Evolutionary conservation across 345 rosid species (phyloP).

Genomic region (Heritiera fomes): DNA sequence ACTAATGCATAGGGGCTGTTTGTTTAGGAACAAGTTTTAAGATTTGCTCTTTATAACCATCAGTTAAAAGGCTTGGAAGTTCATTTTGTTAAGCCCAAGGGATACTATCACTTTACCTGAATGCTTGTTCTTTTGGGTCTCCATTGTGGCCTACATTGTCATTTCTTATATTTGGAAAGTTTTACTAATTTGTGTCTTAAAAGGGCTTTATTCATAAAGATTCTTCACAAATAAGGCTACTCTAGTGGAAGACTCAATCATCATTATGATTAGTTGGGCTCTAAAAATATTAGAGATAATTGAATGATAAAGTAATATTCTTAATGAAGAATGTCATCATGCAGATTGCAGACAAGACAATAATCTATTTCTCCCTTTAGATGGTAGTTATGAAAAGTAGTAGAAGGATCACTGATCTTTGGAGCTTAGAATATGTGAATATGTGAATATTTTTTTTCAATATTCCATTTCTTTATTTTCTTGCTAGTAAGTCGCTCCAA

Average conservation of each 20-base stretch:
- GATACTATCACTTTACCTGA: constrained; percentile 36
- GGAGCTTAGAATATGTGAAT: background rate
- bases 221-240: constrained; percentile 23
- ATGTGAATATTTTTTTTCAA: background rate
- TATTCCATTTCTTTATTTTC: background rate
- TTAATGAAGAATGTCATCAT: constrained; percentile 21
- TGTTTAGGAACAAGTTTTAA: constrained; percentile 32
- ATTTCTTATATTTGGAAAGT: constrained; percentile 49
- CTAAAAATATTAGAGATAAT: constrained; percentile 29
- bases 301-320: constrained; percentile 17
- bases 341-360: constrained; percentile 24
- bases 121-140: constrained; percentile 53
- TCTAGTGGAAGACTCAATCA: constrained; percentile 35
- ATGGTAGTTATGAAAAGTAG: constrained; percentile 19
- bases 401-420: constrained; percentile 3
- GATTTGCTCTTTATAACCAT: constrained; percentile 45
- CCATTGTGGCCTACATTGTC: constrained; percentile 62
- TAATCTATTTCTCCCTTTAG: constrained; percentile 15
- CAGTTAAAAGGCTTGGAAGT: constrained; percentile 23
- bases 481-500: no score
- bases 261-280: constrained; percentile 37
- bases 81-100: constrained; percentile 30
- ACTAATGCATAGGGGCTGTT: constrained; percentile 7
- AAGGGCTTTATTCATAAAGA: constrained; percentile 29
- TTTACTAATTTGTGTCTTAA: constrained; percentile 41